Conservation (phyloP, 2,329 filamentous ascomycete genomes). For the Achaetomium macrosporum region DNA sequence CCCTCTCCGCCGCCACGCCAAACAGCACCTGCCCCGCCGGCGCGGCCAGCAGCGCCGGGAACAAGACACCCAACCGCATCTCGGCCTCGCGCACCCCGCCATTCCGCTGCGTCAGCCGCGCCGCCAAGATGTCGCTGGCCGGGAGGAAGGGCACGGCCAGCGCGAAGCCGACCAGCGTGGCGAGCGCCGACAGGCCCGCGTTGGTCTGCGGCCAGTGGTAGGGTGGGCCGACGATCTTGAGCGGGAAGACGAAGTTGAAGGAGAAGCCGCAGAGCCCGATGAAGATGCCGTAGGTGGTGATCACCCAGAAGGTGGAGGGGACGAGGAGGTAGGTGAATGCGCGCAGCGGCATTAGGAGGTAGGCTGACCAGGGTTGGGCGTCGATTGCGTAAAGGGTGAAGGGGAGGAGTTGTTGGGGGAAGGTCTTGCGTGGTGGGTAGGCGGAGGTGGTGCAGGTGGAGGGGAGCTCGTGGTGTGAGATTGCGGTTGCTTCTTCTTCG, state of each 20-base stretch:
- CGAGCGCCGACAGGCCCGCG: slow-evolving; percentile 42
- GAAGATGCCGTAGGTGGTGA: slow-evolving; percentile 42
- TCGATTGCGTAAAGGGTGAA: slow-evolving; percentile 35
- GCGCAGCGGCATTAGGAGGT: slow-evolving; percentile 41
- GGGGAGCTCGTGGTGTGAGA: slow-evolving; percentile 13
- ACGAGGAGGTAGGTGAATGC: slow-evolving; percentile 44
- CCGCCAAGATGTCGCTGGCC: slow-evolving; percentile 37
- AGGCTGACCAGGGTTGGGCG: slow-evolving; percentile 31
- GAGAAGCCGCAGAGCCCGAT: slow-evolving; percentile 44
- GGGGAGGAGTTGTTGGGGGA: slow-evolving; percentile 37
- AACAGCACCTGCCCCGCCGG: slow-evolving; percentile 41
- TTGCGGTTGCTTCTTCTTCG: background rate
- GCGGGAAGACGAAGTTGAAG: slow-evolving; percentile 46
- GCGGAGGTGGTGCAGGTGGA: background rate
- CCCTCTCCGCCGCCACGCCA: slow-evolving; percentile 32
- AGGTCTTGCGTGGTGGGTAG: slow-evolving; percentile 36
- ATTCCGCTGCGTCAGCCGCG: slow-evolving; percentile 39
- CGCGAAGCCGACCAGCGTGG: slow-evolving; percentile 30
- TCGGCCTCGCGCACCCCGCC: slow-evolving; percentile 44
- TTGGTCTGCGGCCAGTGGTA: slow-evolving; percentile 42
- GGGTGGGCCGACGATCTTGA: slow-evolving; percentile 39
- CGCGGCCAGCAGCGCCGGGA: slow-evolving; percentile 35
- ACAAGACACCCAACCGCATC: slow-evolving; percentile 38
- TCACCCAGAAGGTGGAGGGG: slow-evolving; percentile 45
- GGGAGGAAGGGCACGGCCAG: slow-evolving; percentile 41